A percentile compares a stretch with the other conserved stretches of the same genome.
These are phyloP conservation scores for Calonectria montana DNA, from an alignment of 2,329 filamentous ascomycete species.

Conservation along the genomic window DNA sequence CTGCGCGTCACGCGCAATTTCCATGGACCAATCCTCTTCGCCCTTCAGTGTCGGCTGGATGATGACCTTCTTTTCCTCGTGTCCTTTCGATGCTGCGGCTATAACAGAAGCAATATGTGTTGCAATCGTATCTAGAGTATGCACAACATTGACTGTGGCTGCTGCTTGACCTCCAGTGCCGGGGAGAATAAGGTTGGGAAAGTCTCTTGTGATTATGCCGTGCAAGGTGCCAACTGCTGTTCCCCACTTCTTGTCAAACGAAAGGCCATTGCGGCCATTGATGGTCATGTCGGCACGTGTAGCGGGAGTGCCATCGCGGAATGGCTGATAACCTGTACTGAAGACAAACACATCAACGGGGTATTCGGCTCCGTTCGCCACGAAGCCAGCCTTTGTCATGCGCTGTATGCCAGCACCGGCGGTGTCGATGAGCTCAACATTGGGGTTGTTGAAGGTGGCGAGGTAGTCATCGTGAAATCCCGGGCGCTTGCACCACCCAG, in stretches of 20 bases:
- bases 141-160: slow-evolving; percentile 52
- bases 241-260: slow-evolving; percentile 58
- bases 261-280: slow-evolving; percentile 56
- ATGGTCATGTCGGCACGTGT: slow-evolving; percentile 41
- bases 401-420: slow-evolving; percentile 9
- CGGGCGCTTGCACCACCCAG: slow-evolving; percentile 72
- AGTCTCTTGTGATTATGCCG: slow-evolving; percentile 58
- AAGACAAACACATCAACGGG: slow-evolving; percentile 6
- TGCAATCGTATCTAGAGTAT: slow-evolving; percentile 49
- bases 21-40: background rate
- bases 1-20: slow-evolving; percentile 14
- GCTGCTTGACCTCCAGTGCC: slow-evolving; percentile 53
- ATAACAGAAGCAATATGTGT: slow-evolving; percentile 57
- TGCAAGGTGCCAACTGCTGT: slow-evolving; percentile 62
- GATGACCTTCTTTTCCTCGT: background rate
- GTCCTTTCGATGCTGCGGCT: slow-evolving; percentile 19
- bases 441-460: slow-evolving; percentile 40
- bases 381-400: slow-evolving; percentile 3
- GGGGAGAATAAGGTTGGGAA: slow-evolving; percentile 66
- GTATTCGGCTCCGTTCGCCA: background rate
- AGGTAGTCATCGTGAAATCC: slow-evolving; percentile 72
- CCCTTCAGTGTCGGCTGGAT: background rate
- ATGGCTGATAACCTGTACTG: slow-evolving; percentile 52
- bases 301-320: slow-evolving; percentile 43
- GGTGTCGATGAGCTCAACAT: slow-evolving; percentile 70